phyloP scores from a whole-genome alignment of 257 asterid species.

The Plantago major region DNA sequence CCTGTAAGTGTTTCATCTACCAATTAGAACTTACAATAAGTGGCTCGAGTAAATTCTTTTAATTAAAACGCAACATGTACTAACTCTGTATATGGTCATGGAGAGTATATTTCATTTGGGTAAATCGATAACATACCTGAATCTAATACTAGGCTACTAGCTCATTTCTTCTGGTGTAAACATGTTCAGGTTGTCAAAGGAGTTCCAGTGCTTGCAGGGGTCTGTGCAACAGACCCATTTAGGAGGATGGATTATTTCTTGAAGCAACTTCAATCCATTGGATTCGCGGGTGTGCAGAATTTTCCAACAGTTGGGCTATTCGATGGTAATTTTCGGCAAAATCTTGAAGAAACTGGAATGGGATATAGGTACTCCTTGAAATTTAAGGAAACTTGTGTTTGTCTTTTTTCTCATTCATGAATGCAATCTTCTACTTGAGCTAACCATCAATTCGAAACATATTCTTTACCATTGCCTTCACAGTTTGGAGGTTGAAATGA shows the following conservation, averaged over 20 bases:
- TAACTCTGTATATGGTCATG: background rate
- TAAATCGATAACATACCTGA: conserved; percentile 1
- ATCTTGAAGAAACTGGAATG: conserved; percentile 97
- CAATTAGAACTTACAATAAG: background rate
- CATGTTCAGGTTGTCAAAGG: conserved; percentile 66
- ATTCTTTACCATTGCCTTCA: conserved; percentile 16
- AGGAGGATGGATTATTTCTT: conserved; percentile 87
- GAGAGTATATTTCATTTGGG: conserved; percentile 5
- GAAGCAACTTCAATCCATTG: conserved; percentile 89
- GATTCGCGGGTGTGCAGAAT: conserved; percentile 92
- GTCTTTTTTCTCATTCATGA: background rate
- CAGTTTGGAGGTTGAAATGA: conserved; percentile 97
- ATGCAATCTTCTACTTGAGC: conserved; percentile 8
- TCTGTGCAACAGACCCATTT: conserved; percentile 96
- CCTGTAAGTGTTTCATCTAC: conserved; percentile 59
- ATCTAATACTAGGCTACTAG: conserved; percentile 8
- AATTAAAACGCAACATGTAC: background rate
- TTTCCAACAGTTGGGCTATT: conserved; percentile 95
- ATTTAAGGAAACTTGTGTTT: no score
- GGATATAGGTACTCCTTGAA: conserved; percentile 60
- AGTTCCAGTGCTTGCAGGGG: conserved; percentile 98
- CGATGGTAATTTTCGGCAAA: conserved; percentile 91
- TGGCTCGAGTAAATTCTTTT: background rate
- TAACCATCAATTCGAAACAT: background rate
- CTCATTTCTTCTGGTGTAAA: conserved; percentile 19